A percentile compares a stretch with the other conserved stretches of the same genome.
Conservation (phyloP, 129 eudicot genomes). For the Gnaphalium uliginosum region DNA sequence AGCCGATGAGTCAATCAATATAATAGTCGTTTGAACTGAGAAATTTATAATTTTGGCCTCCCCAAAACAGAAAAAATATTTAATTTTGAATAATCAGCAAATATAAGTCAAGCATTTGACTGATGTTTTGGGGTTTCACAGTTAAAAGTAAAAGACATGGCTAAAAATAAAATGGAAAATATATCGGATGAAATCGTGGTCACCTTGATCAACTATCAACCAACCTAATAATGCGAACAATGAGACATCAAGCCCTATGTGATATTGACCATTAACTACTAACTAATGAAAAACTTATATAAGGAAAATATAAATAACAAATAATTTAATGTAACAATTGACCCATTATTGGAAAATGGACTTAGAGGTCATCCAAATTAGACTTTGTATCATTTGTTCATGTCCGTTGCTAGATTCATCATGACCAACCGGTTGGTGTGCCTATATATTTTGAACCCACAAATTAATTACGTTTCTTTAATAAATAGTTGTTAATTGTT, state of each 20-base stretch:
- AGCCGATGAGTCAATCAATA: neutral
- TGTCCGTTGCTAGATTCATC: constrained; percentile 10
- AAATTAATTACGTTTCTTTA: neutral
- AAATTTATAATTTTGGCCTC: no score
- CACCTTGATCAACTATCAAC: no score
- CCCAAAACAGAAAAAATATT: no score
- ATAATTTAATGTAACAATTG: neutral
- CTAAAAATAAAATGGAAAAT: no score
- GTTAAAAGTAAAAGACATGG: no score
- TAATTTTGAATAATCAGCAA: no score
- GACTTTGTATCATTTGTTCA: constrained; percentile 5
- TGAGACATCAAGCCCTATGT: neutral
- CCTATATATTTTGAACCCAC: neutral
- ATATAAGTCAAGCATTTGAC: no score
- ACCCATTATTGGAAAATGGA: neutral
- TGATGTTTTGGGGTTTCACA: no score
- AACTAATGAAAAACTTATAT: neutral
- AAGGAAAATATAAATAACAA: neutral
- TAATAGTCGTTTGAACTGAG: no score
- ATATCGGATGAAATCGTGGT: no score
- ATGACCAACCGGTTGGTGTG: constrained; percentile 12
- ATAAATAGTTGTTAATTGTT: no score
- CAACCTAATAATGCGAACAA: no score
- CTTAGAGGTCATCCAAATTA: neutral
- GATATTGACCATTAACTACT: neutral